Evolutionary conservation across 2,329 filamentous ascomycete genomes (phyloP), one percentile per base, ranked within the genome.

Genomic region (Pestalotiopsis sp.): DNA sequence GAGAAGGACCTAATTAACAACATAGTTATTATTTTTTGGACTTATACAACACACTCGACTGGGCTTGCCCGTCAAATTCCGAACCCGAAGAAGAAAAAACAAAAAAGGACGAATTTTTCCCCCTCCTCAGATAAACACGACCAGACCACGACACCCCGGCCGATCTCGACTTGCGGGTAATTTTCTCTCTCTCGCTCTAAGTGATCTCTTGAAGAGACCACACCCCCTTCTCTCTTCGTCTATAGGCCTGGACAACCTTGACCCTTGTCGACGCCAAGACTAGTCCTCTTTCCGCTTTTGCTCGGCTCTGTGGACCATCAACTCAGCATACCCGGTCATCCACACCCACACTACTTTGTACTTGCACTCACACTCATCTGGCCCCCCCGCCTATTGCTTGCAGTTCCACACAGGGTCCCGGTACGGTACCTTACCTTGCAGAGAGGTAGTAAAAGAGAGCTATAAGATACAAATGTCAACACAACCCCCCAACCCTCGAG

Each of bases 391-490:
- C 71, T 73, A 74, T 72, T 72, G 74, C 76, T 76, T 75, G 76
- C 75, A 66, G 64, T 60, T 77, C 76, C 76, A 80, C 77, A 80
- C 80, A 82, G 41, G 82, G 82, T 83, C 82, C 81, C 78, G 81
- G 59, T 70, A 69, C 73, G 13, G 27, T 41, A 59, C 60, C 36
- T 57, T 27, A 20, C 27, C 31, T 23, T 52, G 20, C 69, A 69
- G 74, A 74, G 69, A 67, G 69, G 70, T 69, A 70, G 73, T 70
- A 31, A 31, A 31, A 31, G 27, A 31, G 27, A 75, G 73, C 73
- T 73, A 80, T 80, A 66, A 52, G 77, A 79, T 86, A 87, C 84
- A 89, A 90, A 91, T 91, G 89, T 88, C 88, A 85, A 86, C 85
- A 82, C 84, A 86, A 84, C 84, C 88, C 88, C 88, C 88, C 86